These are phyloP conservation scores for Thelonectria discophora DNA, from an alignment of 2,329 filamentous ascomycete species.

Conservation along the genomic window DNA sequence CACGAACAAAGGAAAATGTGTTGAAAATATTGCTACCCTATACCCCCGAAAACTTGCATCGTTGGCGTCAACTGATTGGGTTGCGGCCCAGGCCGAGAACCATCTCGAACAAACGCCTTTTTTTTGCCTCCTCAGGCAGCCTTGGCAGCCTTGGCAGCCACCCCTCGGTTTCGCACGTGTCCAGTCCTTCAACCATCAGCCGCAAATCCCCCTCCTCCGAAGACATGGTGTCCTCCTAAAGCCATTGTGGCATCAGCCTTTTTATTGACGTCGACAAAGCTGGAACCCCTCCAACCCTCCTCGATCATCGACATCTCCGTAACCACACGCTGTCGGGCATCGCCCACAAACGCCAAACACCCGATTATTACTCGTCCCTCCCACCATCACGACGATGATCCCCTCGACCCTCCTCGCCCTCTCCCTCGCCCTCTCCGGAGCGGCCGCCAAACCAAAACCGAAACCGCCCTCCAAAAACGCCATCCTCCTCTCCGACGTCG, in stretches of 20 bases:
- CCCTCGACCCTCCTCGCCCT: conserved; percentile 31
- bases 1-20: background rate
- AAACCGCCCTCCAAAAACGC: conserved; percentile 59
- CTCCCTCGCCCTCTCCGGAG: conserved; percentile 38
- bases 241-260: too few relatives aligned
- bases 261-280: too few relatives aligned
- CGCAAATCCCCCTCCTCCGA: background rate
- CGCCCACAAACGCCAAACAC: background rate
- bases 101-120: background rate
- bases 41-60: background rate
- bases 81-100: background rate
- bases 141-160: background rate
- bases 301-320: too few relatives aligned
- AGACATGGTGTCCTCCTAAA: background rate
- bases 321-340: too few relatives aligned
- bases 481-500: conserved; percentile 69
- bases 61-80: background rate
- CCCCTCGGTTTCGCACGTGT: background rate
- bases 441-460: conserved; percentile 40
- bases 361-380: background rate
- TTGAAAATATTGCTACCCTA: background rate
- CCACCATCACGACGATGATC: conserved; percentile 41
- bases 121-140: background rate
- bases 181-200: background rate
- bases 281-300: too few relatives aligned